These are phyloP conservation scores for Plasmodium fragile DNA, from an alignment of 169 alveolate species.

Conservation along the genomic window DNA sequence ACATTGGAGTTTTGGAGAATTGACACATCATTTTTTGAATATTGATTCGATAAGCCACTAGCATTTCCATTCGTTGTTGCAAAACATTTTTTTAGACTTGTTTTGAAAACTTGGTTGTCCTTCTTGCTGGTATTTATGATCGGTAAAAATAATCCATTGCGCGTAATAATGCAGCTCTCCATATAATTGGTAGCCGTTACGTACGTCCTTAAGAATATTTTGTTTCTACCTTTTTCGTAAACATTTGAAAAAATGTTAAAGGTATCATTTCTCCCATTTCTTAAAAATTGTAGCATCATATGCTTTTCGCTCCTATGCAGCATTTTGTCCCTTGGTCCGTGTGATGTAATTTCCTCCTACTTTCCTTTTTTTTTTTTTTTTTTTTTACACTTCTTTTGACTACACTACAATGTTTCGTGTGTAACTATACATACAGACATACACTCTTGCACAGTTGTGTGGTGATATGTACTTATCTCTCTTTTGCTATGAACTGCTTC, in stretches of 20 bases:
- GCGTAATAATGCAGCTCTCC: background rate
- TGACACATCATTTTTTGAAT: conserved; percentile 25
- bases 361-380: background rate
- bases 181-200: background rate
- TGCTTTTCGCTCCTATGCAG: conserved; percentile 9
- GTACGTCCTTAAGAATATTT: conserved; percentile 25
- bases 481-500: background rate
- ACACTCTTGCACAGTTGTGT: background rate
- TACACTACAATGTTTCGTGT: background rate
- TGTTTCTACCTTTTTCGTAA: conserved; percentile 33
- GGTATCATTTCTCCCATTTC: conserved; percentile 23
- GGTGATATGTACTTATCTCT: background rate
- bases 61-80: conserved; percentile 20
- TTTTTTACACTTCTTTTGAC: background rate
- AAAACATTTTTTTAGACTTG: conserved; percentile 24
- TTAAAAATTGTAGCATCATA: conserved; percentile 13
- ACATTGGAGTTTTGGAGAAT: conserved; percentile 63
- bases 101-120: background rate
- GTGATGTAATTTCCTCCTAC: background rate
- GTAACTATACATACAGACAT: background rate
- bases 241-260: conserved; percentile 21
- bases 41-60: conserved; percentile 6
- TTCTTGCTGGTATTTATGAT: conserved; percentile 1
- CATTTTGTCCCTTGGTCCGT: conserved; percentile 13
- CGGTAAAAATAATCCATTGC: background rate